phyloP scores from a whole-genome alignment of 306 rosid species.

The Vicia sativa region DNA sequence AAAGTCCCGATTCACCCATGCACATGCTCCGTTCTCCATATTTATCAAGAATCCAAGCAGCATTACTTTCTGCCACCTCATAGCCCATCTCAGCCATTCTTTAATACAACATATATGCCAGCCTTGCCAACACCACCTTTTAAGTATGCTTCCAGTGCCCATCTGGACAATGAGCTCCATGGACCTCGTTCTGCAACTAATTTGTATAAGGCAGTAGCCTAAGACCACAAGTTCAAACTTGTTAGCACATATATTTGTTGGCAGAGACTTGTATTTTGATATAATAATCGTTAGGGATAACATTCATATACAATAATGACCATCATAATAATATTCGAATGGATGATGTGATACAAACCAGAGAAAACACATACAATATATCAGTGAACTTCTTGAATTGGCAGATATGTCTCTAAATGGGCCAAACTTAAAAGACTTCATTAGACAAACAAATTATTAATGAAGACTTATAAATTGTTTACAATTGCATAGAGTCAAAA shows the following conservation, averaged over 20 bases:
- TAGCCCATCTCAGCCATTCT: slow-evolving; percentile 99
- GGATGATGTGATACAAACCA: too few relatives aligned
- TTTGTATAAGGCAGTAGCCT: slow-evolving; percentile 93
- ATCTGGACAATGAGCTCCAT: slow-evolving; percentile 97
- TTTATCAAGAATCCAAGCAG: slow-evolving; percentile 99
- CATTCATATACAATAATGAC: slow-evolving; percentile 23
- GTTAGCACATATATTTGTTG: slow-evolving; percentile 19
- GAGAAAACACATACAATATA: too few relatives aligned
- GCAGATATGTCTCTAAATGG: too few relatives aligned
- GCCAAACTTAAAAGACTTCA: too few relatives aligned
- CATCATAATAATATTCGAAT: neutral
- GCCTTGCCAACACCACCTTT: slow-evolving; percentile 89
- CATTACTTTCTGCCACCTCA: slow-evolving; percentile 98
- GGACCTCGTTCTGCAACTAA: slow-evolving; percentile 98
- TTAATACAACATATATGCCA: slow-evolving; percentile 85
- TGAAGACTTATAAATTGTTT: too few relatives aligned
- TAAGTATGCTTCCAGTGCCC: slow-evolving; percentile 96
- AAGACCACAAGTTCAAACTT: slow-evolving; percentile 37
- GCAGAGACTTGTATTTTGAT: neutral
- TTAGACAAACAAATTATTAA: too few relatives aligned
- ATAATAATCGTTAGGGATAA: slow-evolving; percentile 9
- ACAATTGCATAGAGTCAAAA: too few relatives aligned
- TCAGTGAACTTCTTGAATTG: too few relatives aligned
- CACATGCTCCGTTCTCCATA: slow-evolving; percentile 97
- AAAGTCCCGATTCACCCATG: slow-evolving; percentile 87